phyloP scores from a whole-genome alignment of 352 stramenopile species.

The Phytophthora agathidicida region DNA sequence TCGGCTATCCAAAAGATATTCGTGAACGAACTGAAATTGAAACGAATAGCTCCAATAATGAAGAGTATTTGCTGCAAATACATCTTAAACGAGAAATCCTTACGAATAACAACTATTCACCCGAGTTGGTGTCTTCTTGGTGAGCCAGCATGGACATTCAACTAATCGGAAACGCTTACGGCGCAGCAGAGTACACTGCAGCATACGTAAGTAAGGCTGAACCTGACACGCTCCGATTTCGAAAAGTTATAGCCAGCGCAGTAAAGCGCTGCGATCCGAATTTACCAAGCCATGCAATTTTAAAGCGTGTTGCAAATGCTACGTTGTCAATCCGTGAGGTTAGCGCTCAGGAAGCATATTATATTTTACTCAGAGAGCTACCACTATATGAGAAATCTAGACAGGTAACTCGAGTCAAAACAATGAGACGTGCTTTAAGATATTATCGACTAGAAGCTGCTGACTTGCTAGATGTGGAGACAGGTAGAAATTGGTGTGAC shows the following conservation, averaged over 20 bases:
- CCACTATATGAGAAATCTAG: background rate
- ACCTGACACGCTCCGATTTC: no score
- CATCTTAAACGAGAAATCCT: background rate
- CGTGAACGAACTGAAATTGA: background rate
- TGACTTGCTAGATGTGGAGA: background rate
- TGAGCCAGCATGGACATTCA: conserved; percentile 33
- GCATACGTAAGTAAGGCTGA: no score
- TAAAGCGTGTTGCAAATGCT: background rate
- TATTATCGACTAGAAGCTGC: conserved; percentile 1
- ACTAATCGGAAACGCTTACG: no score
- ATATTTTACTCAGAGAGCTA: conserved; percentile 2
- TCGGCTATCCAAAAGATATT: conserved; percentile 9
- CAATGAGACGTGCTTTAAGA: background rate
- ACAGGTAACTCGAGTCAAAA: background rate
- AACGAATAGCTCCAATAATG: background rate
- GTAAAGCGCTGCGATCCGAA: conserved; percentile 8
- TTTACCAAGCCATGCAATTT: background rate
- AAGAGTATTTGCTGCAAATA: background rate
- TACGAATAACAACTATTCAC: conserved; percentile 12
- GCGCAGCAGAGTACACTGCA: no score
- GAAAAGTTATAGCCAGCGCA: background rate
- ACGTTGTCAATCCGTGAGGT: background rate
- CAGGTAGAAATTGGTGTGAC: background rate
- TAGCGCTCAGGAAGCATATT: background rate
- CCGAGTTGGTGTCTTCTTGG: background rate